phyloP scores from a whole-genome alignment of 2,329 filamentous ascomycete genomes.

The Scortechinia acanthostroma region DNA sequence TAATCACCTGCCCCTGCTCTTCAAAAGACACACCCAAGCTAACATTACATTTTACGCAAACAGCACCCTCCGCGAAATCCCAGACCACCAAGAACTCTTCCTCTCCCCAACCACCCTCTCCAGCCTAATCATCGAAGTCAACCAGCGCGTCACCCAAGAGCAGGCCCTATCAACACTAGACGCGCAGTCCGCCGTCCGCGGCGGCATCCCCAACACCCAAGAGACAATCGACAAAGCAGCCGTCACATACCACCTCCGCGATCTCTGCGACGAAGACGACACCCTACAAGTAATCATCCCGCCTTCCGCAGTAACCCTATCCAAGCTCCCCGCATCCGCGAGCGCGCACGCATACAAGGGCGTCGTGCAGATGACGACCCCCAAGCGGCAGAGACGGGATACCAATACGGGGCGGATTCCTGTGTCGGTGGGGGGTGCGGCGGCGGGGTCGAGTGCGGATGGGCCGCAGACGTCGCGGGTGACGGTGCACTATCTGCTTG shows the following conservation, averaged over 20 bases:
- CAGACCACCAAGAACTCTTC: conserved; percentile 1
- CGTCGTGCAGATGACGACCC: neutral
- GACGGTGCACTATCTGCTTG: neutral
- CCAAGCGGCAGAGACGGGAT: neutral
- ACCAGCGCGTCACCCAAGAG: neutral
- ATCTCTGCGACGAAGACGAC: neutral
- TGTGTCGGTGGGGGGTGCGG: neutral
- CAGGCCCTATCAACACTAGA: neutral
- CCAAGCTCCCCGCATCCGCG: neutral
- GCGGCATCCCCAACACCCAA: neutral
- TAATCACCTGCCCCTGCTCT: neutral
- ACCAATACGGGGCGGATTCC: neutral
- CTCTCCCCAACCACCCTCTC: conserved; percentile 1
- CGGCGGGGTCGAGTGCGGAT: neutral
- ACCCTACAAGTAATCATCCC: neutral
- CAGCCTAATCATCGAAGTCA: neutral
- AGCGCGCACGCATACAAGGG: neutral
- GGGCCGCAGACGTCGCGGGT: neutral
- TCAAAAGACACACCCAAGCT: neutral
- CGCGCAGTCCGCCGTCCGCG: neutral
- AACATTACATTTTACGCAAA: neutral
- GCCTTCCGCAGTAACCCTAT: neutral
- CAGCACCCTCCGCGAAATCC: conserved; percentile 2
- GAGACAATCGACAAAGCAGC: neutral
- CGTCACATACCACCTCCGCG: neutral